Evolutionary conservation across 257 asterid species (phyloP).

Genomic region (Solanum appendiculatum): DNA sequence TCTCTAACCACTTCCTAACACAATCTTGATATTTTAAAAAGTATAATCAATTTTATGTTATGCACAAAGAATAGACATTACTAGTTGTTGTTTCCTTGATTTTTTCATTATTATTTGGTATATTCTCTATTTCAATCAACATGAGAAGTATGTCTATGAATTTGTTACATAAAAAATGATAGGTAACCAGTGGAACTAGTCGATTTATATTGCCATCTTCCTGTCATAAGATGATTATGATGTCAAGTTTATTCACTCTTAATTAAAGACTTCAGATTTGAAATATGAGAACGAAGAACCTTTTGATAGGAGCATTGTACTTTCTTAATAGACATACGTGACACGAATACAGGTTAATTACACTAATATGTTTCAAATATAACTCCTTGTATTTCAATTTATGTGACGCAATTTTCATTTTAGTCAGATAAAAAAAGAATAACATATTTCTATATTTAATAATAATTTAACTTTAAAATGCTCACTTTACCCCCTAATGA

Average conservation of each 20-base stretch:
- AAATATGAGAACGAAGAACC: rapidly evolving
- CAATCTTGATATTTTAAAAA: neutral
- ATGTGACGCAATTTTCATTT: too few relatives aligned
- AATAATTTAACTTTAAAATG: too few relatives aligned
- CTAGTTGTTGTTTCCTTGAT: neutral
- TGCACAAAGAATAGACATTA: neutral
- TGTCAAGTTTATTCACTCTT: neutral
- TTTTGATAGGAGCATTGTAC: rapidly evolving
- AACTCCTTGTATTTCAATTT: neutral
- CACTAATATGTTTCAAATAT: neutral
- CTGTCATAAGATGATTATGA: neutral
- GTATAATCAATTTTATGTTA: neutral
- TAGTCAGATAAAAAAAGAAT: neutral
- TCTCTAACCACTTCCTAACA: neutral
- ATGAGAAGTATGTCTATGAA: neutral
- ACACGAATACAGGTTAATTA: neutral
- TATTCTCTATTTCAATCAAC: neutral
- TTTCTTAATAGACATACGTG: neutral
- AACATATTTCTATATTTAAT: too few relatives aligned
- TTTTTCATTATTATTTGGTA: neutral
- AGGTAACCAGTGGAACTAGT: neutral
- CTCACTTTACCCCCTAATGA: too few relatives aligned
- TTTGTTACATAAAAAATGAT: neutral
- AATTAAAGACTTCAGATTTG: neutral
- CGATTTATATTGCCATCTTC: neutral